Evolutionary conservation across 1,284 basidiomycete genomes (phyloP).

Genomic region (Trametes pubescens): DNA sequence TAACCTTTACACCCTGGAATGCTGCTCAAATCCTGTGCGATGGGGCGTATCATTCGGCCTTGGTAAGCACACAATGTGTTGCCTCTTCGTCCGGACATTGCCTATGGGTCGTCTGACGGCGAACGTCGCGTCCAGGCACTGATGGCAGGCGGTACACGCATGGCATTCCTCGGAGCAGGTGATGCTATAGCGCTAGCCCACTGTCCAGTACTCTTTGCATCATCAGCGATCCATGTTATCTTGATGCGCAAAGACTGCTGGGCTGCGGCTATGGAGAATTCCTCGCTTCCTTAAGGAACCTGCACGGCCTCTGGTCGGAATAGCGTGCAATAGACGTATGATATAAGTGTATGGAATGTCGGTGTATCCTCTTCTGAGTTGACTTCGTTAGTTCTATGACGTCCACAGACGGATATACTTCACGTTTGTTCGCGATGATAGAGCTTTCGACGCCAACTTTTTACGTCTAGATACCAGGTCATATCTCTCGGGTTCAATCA

Average conservation of each 20-base stretch:
- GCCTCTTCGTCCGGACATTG: background rate
- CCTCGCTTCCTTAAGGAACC: background rate
- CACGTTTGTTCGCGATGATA: background rate
- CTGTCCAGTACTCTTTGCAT: background rate
- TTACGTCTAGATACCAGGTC: background rate
- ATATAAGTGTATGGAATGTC: background rate
- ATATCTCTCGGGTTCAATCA: background rate
- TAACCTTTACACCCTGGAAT: conserved; percentile 4
- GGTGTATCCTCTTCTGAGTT: background rate
- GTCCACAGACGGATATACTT: background rate
- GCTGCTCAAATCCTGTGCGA: background rate
- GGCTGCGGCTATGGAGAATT: background rate
- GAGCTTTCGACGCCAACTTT: background rate
- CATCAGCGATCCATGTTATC: background rate
- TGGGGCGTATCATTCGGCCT: background rate
- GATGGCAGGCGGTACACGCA: background rate
- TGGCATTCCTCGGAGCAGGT: background rate
- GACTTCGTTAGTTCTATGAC: conserved; percentile 7
- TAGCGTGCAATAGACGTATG: background rate
- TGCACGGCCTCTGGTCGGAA: background rate
- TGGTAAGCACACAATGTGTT: background rate
- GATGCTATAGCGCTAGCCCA: background rate
- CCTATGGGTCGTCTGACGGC: background rate
- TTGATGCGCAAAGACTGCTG: background rate
- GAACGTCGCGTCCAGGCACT: background rate